phyloP scores from a whole-genome alignment of 345 rosid species.

The Syzygium aromaticum region DNA sequence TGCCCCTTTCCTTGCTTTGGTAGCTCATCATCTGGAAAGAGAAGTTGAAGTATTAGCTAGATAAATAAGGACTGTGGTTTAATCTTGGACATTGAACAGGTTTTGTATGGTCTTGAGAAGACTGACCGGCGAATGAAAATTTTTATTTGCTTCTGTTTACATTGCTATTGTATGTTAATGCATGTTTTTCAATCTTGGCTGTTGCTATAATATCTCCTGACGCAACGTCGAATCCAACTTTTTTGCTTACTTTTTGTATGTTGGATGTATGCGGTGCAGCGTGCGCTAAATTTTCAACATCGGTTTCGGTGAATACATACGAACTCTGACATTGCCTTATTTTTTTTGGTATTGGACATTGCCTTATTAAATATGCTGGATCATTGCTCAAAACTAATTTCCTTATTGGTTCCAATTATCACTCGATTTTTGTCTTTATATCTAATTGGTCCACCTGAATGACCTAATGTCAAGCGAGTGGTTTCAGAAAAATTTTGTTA shows the following conservation, averaged over 20 bases:
- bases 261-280: not conserved
- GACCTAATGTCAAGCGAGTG: not conserved
- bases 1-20: not conserved
- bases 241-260: not conserved
- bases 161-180: not conserved
- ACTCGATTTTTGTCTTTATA: not conserved
- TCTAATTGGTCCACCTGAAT: not conserved
- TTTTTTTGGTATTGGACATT: too few species aligned
- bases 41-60: not conserved
- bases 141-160: not conserved
- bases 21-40: not conserved
- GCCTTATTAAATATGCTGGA: not conserved
- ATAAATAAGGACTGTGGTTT: not conserved
- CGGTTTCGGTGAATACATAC: fast-evolving
- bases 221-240: not conserved
- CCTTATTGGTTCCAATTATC: not conserved
- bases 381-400: not conserved
- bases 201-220: not conserved
- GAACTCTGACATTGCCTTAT: not conserved
- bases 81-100: not conserved
- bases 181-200: not conserved
- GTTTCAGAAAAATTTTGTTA: not conserved
- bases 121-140: not conserved
- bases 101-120: not conserved
- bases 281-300: not conserved